Percentiles rank a stretch among this genome's conserved stretches.
phyloP scores from a whole-genome alignment of 805 yeast species.

The Metschnikowia bowlesiae region DNA sequence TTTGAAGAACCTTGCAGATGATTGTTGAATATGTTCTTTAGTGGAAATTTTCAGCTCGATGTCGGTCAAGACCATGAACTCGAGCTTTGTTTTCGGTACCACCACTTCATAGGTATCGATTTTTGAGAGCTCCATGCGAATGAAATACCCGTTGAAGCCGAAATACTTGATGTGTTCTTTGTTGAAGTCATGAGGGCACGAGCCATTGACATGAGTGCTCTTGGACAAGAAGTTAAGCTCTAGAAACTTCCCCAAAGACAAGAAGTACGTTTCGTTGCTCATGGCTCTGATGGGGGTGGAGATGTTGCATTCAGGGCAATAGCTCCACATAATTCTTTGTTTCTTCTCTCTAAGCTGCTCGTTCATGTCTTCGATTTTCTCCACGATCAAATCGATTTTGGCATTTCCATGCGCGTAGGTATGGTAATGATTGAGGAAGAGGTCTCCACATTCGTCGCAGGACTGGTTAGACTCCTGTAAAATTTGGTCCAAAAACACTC shows the following conservation, averaged over 20 bases:
- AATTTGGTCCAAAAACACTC: slow-evolving; percentile 79
- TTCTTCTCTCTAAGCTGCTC: slow-evolving; percentile 28
- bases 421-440: slow-evolving; percentile 68
- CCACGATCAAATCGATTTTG: slow-evolving; percentile 72
- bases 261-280: slow-evolving; percentile 84
- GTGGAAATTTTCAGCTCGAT: slow-evolving; percentile 64
- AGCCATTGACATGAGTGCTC: slow-evolving; percentile 34
- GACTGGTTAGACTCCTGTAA: slow-evolving; percentile 59
- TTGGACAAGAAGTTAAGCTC: slow-evolving; percentile 76
- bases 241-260: slow-evolving; percentile 88
- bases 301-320: slow-evolving; percentile 72
- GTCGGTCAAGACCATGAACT: slow-evolving; percentile 69
- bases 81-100: slow-evolving; percentile 67
- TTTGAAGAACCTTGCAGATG: slow-evolving; percentile 59
- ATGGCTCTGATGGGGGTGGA: slow-evolving; percentile 75
- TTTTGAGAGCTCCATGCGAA: slow-evolving; percentile 70
- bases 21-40: slow-evolving; percentile 48
- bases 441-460: slow-evolving; percentile 80
- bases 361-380: slow-evolving; percentile 34
- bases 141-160: slow-evolving; percentile 72
- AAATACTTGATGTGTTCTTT: slow-evolving; percentile 81
- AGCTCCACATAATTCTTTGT: slow-evolving; percentile 85
- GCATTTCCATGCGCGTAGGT: slow-evolving; percentile 88
- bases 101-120: slow-evolving; percentile 76
- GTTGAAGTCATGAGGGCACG: slow-evolving; percentile 76